Evolutionary conservation across 1,284 basidiomycete genomes (phyloP).

Genomic region (Irpex sp.): DNA sequence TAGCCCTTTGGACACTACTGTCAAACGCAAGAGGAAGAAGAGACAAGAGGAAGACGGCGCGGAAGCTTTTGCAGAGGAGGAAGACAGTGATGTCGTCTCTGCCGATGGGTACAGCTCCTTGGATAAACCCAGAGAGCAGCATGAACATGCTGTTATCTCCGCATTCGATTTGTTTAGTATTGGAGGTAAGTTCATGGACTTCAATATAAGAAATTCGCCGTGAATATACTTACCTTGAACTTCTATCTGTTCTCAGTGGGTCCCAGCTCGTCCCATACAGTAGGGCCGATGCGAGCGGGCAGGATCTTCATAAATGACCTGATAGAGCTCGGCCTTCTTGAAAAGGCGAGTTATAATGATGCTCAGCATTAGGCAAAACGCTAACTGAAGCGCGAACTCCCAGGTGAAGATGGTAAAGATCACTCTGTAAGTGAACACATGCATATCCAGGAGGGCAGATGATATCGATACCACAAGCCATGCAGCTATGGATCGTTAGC

Average conservation of each 20-base stretch:
- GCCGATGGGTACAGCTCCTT: constrained; percentile 20
- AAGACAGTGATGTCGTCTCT: constrained; percentile 12
- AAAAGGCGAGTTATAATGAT: constrained; percentile 46
- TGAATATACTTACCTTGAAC: neutral
- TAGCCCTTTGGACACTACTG: neutral
- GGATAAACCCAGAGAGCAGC: constrained; percentile 23
- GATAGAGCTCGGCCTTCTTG: constrained; percentile 63
- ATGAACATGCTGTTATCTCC: constrained; percentile 92
- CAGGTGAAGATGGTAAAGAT: constrained; percentile 82
- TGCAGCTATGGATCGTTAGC: constrained; percentile 73
- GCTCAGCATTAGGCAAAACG: too few species aligned
- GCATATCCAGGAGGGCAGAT: neutral
- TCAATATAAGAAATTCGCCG: neutral
- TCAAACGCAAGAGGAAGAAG: constrained; percentile 7
- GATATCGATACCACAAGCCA: neutral
- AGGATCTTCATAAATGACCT: constrained; percentile 85
- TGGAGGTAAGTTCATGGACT: constrained; percentile 51
- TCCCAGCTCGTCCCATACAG: constrained; percentile 65
- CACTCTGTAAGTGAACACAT: constrained; percentile 55
- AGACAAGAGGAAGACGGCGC: neutral
- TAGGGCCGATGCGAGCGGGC: constrained; percentile 91
- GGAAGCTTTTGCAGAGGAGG: neutral
- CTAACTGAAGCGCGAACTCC: neutral
- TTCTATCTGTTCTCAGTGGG: constrained; percentile 35
- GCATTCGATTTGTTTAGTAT: constrained; percentile 94